Percentiles rank a stretch among this genome's conserved stretches.
These are phyloP conservation scores for Pterulicium gracile DNA, from an alignment of 1,284 basidiomycete species.

Conservation along the genomic window DNA sequence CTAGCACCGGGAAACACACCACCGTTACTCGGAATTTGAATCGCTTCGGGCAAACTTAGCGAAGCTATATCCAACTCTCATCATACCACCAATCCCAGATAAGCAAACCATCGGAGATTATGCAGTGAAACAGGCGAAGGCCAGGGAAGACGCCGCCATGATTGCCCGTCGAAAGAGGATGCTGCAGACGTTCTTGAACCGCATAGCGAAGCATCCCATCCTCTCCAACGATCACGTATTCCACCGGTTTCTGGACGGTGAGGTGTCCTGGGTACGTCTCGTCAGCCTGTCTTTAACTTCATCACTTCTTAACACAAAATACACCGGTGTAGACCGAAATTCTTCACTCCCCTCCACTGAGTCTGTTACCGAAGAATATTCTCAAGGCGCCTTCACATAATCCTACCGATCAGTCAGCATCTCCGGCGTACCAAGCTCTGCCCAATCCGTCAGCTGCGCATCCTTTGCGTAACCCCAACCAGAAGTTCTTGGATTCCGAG, in stretches of 20 bases:
- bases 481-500: constrained; percentile 93
- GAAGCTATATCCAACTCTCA: constrained; percentile 90
- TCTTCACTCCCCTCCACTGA: constrained; percentile 84
- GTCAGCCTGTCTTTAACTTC: no score
- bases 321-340: constrained; percentile 88
- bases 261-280: constrained; percentile 79
- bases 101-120: constrained; percentile 96
- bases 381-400: constrained; percentile 93
- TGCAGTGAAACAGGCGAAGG: constrained; percentile 93
- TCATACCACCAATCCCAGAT: constrained; percentile 95
- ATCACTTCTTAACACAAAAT: constrained; percentile 8
- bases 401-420: constrained; percentile 72
- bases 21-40: constrained; percentile 97
- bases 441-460: constrained; percentile 85
- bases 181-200: constrained; percentile 91
- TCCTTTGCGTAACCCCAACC: constrained; percentile 80
- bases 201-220: constrained; percentile 84
- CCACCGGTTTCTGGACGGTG: constrained; percentile 90
- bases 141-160: constrained; percentile 91
- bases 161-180: constrained; percentile 90
- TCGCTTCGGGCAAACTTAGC: constrained; percentile 78
- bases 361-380: constrained; percentile 88
- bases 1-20: constrained; percentile 75
- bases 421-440: constrained; percentile 72
- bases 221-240: constrained; percentile 92